Evolutionary conservation across 345 rosid genomes (phyloP), one percentile per base, ranked within the genome.

Genomic region (Eucalyptus polyanthemos): DNA sequence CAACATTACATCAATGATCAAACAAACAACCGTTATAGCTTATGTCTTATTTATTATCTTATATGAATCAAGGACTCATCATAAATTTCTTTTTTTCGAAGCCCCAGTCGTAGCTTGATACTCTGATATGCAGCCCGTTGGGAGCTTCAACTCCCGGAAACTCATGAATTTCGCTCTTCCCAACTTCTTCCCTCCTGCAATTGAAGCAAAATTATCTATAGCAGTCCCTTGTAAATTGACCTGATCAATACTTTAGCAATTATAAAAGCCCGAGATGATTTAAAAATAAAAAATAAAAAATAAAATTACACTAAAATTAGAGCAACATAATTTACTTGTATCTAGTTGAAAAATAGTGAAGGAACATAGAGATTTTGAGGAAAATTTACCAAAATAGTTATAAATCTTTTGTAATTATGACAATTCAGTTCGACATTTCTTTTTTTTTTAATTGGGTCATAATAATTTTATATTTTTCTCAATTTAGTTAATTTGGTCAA

Each of bases 141-240:
- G 99, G 98, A 88, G 99, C 99, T 91, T 92, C 94, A 54, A 96
- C 98, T 95, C 99, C 94, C 53, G 99, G 99, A 88, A 96, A 96
- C 85, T 94, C 95, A 93, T 93, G 90, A 42, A 96, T 21, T 87
- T 92, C 94, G 11, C 95, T 95, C 89, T 93, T 95, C 17, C 97
- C 99, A 88, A 94, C 91, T 90, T 97, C 99, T 72, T 94, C 95
- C 99, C 99, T 96, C 91, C 99, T 97, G 94, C 96, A 94, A 67
- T 27, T 27, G 40, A 81, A 88, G 7, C 50, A 56, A 29, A 40
- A 22, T 12, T 11, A 44, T 47, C 24, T 14, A 37, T 49, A 11
- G 27, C 44, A 50, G 12, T 22, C 27, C 40, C 2, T 9, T 7
- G 58, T 27, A 10, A 47, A 37, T 19, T 54, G 17, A 93, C 99